A percentile compares a stretch with the other conserved stretches of the same genome.
These are phyloP conservation scores for Pilaira anomala DNA, from an alignment of 192 early-diverging fungal species.

Conservation along the genomic window DNA sequence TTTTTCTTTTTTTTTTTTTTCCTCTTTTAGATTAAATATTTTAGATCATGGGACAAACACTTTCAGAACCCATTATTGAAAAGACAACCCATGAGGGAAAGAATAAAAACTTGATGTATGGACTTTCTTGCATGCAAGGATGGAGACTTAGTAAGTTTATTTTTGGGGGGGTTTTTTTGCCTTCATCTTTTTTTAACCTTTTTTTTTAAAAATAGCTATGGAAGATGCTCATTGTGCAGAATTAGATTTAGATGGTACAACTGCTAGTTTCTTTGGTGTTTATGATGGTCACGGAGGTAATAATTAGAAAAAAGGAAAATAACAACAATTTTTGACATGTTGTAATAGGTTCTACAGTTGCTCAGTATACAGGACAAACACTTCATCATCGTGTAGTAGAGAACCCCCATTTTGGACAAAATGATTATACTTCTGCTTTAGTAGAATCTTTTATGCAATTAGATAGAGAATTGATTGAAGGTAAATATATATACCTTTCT, in stretches of 20 bases:
- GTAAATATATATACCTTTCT: too few relatives aligned
- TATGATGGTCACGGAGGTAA: slow-evolving; percentile 94
- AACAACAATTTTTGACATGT: neutral
- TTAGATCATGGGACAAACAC: slow-evolving; percentile 88
- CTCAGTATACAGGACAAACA: slow-evolving; percentile 76
- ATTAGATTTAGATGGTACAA: slow-evolving; percentile 62
- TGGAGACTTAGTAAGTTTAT: slow-evolving; percentile 82
- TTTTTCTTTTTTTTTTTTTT: too few relatives aligned
- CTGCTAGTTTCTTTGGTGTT: slow-evolving; percentile 90
- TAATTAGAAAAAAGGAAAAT: neutral
- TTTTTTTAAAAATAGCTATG: slow-evolving; percentile 65
- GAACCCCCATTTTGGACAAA: slow-evolving; percentile 60
- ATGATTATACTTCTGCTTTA: slow-evolving; percentile 73
- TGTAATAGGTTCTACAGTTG: slow-evolving; percentile 63
- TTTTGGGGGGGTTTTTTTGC: neutral
- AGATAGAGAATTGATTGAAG: slow-evolving; percentile 74
- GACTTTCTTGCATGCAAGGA: slow-evolving; percentile 94
- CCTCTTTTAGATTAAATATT: too few relatives aligned
- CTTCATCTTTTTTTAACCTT: neutral
- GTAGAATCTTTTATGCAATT: slow-evolving; percentile 78
- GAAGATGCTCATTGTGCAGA: slow-evolving; percentile 95
- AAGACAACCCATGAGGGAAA: slow-evolving; percentile 76
- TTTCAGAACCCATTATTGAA: slow-evolving; percentile 88
- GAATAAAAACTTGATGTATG: slow-evolving; percentile 79
- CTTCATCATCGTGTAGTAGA: slow-evolving; percentile 72